These are phyloP conservation scores for Chenopodium album DNA, from an alignment of 148 eudicot genomes.

Conservation along the genomic window DNA sequence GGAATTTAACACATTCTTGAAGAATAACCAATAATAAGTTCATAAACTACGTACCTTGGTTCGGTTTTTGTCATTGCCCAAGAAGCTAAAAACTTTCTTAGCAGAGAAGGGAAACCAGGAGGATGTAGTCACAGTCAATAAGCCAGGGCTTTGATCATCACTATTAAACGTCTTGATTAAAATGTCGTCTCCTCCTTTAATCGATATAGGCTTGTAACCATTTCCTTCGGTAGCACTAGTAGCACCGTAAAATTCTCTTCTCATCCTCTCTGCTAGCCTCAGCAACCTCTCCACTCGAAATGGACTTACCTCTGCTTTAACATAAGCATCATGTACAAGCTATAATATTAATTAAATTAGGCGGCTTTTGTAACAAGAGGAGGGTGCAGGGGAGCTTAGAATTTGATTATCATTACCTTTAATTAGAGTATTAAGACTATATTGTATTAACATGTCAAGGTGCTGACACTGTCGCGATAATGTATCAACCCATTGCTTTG, in stretches of 20 bases:
- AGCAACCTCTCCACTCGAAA: constrained; percentile 32
- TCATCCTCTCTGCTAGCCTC: constrained; percentile 46
- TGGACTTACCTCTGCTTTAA: constrained; percentile 10
- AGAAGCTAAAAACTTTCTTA: constrained; percentile 35
- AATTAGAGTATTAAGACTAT: constrained; percentile 5
- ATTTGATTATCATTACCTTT: constrained; percentile 16
- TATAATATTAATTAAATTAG: neutral
- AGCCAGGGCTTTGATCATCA: constrained; percentile 33
- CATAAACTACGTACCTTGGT: constrained; percentile 30
- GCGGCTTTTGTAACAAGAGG: neutral
- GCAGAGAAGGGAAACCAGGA: constrained; percentile 35
- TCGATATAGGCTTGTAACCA: constrained; percentile 32
- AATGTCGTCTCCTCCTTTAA: constrained; percentile 36
- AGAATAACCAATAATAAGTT: neutral
- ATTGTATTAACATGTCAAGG: constrained; percentile 17
- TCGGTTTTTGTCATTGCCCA: constrained; percentile 30
- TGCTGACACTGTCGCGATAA: constrained; percentile 36
- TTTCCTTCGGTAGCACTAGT: constrained; percentile 35
- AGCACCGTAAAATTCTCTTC: constrained; percentile 35
- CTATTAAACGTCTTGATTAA: constrained; percentile 33
- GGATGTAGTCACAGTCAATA: constrained; percentile 39
- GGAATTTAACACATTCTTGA: neutral
- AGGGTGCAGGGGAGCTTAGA: neutral
- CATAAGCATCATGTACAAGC: neutral
- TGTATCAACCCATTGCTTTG: constrained; percentile 53